Evolutionary conservation across 805 yeast species (phyloP).

Genomic region (Yueomyces sp.): DNA sequence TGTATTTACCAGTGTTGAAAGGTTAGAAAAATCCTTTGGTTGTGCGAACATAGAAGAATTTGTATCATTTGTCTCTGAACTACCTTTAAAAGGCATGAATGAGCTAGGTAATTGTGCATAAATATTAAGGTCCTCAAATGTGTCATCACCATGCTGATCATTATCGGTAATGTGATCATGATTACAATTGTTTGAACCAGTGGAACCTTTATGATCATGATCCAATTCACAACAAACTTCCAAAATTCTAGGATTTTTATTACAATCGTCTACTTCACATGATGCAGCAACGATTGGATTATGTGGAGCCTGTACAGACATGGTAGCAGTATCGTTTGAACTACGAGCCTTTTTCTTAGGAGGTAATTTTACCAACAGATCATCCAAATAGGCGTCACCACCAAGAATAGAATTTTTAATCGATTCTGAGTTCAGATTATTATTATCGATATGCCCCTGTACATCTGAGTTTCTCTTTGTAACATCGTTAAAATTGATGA

Average conservation of each 20-base stretch:
- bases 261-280: conserved; percentile 7
- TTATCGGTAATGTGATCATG: not conserved
- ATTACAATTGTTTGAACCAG: not conserved
- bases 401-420: not conserved
- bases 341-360: not conserved
- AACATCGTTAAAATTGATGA: conserved; percentile 25
- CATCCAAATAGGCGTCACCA: not conserved
- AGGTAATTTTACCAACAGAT: not conserved
- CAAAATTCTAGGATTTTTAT: conserved; percentile 27
- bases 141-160: not conserved
- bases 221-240: conserved; percentile 30
- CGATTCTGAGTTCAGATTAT: conserved; percentile 1
- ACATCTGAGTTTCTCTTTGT: not conserved
- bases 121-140: not conserved
- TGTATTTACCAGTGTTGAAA: not conserved
- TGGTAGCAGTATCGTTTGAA: not conserved
- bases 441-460: not conserved
- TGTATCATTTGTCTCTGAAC: not conserved
- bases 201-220: conserved; percentile 10
- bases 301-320: not conserved
- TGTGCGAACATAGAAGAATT: not conserved
- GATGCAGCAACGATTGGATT: not conserved
- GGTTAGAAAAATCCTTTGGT: not conserved
- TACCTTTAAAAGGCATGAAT: too few species aligned
- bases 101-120: not conserved